These are phyloP conservation scores for Metschnikowia baotianmanensis DNA, from an alignment of 805 yeast genomes.

Conservation along the genomic window DNA sequence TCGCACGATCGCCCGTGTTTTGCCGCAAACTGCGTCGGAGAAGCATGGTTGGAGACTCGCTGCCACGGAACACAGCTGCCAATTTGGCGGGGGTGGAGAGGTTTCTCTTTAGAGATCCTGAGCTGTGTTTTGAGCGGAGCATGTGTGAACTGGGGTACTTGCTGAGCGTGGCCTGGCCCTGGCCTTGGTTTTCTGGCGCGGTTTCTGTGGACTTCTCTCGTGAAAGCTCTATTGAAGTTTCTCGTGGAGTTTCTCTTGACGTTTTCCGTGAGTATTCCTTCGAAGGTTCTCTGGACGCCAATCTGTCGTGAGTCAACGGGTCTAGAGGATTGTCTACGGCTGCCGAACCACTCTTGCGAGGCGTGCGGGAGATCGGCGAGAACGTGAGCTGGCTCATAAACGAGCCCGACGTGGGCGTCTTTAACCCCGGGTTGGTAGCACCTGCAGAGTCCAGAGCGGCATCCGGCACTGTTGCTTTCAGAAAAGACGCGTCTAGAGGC, in stretches of 20 bases:
- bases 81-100: constrained; percentile 10
- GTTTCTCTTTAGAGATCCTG: constrained; percentile 5
- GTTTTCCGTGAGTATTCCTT: no score
- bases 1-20: constrained; percentile 3
- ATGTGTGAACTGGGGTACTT: constrained; percentile 2
- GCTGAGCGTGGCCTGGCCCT: background rate
- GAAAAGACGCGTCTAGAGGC: background rate
- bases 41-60: constrained; percentile 1
- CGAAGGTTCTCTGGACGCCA: no score
- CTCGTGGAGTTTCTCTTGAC: no score
- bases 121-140: constrained; percentile 1
- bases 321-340: background rate
- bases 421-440: background rate
- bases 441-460: background rate
- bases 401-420: constrained; percentile 12
- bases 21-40: constrained; percentile 6
- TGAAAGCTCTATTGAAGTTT: no score
- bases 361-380: constrained; percentile 12
- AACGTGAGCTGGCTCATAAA: constrained; percentile 8
- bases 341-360: constrained; percentile 14
- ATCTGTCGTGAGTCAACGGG: no score
- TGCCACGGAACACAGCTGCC: constrained; percentile 3
- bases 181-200: no score
- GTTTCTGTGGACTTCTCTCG: no score
- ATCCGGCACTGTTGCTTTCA: background rate